Evolutionary conservation across 257 asterid species (phyloP).

Genomic region (Verbena officinalis): DNA sequence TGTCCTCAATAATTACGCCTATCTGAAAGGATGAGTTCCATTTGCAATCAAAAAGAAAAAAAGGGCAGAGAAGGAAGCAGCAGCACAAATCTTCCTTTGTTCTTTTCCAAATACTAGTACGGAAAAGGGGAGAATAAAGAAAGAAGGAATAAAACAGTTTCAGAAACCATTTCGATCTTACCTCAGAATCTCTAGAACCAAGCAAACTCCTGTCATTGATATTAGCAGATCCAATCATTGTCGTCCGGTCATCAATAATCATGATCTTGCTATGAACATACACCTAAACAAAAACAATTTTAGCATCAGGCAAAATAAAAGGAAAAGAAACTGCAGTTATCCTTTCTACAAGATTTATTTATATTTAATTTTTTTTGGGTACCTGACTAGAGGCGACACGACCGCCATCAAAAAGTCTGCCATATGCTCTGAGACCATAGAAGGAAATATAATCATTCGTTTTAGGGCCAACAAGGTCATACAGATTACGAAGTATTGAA

Average conservation of each 20-base stretch:
- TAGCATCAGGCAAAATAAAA: background rate
- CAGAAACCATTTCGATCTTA: conserved; percentile 19
- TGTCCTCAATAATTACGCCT: conserved; percentile 64
- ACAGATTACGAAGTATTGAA: conserved; percentile 60
- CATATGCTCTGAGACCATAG: conserved; percentile 63
- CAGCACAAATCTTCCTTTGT: background rate
- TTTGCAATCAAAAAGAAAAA: no score
- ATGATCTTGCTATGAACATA: conserved; percentile 75
- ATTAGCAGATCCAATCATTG: conserved; percentile 68
- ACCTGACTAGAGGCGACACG: conserved; percentile 71
- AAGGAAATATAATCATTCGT: conserved; percentile 62
- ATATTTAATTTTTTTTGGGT: background rate
- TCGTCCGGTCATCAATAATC: conserved; percentile 57
- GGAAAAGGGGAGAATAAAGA: no score
- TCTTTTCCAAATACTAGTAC: background rate
- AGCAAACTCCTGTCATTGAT: conserved; percentile 71
- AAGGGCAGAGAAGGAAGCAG: no score
- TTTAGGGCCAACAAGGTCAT: conserved; percentile 52
- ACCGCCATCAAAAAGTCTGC: conserved; percentile 58
- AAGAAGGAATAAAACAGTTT: background rate
- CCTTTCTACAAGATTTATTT: background rate
- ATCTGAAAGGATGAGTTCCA: conserved; percentile 44
- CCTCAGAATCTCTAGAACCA: conserved; percentile 83
- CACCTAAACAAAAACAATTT: conserved; percentile 36
- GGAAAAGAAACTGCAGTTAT: background rate